Conservation (phyloP, 805 yeast genomes). For the Cyberlindnera mycetangii region DNA sequence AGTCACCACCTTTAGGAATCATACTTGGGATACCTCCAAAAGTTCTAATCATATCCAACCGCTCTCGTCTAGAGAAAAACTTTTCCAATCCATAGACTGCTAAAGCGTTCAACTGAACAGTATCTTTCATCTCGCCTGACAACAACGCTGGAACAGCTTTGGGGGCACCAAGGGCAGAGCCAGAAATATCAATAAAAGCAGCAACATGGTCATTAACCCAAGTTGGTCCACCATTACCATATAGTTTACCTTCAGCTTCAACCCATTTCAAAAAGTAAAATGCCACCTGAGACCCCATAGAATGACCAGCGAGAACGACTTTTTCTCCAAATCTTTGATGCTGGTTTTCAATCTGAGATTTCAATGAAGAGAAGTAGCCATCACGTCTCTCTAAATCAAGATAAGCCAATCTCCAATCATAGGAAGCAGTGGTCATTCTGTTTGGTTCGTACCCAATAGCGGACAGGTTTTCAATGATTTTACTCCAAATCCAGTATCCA, state of each 20-base stretch:
- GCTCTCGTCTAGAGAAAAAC: conserved; percentile 85
- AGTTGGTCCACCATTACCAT: conserved; percentile 84
- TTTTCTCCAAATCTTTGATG: conserved; percentile 55
- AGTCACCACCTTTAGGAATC: conserved; percentile 94
- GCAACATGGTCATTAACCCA: conserved; percentile 90
- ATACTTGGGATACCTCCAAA: conserved; percentile 96
- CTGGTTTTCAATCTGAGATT: conserved; percentile 65
- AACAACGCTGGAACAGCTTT: conserved; percentile 86
- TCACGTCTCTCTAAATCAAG: conserved; percentile 86
- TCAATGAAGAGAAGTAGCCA: conserved; percentile 75
- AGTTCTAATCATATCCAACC: conserved; percentile 78
- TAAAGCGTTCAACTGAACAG: conserved; percentile 86
- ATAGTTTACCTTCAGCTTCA: conserved; percentile 76
- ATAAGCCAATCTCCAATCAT: conserved; percentile 95
- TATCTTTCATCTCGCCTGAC: conserved; percentile 98
- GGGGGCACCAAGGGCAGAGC: conserved; percentile 91
- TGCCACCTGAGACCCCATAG: conserved; percentile 93
- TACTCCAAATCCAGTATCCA: conserved; percentile 99
- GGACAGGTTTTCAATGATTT: conserved; percentile 88
- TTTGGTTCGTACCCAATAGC: conserved; percentile 93
- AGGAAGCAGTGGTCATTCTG: conserved; percentile 85
- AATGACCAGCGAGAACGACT: conserved; percentile 80
- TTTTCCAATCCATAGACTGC: conserved; percentile 95
- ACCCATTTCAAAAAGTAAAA: conserved; percentile 95
- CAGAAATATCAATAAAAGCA: conserved; percentile 83